Base-by-base conservation (phyloP, 495 filamentous ascomycete genomes). In the Lichenothelia convexa region DNA sequence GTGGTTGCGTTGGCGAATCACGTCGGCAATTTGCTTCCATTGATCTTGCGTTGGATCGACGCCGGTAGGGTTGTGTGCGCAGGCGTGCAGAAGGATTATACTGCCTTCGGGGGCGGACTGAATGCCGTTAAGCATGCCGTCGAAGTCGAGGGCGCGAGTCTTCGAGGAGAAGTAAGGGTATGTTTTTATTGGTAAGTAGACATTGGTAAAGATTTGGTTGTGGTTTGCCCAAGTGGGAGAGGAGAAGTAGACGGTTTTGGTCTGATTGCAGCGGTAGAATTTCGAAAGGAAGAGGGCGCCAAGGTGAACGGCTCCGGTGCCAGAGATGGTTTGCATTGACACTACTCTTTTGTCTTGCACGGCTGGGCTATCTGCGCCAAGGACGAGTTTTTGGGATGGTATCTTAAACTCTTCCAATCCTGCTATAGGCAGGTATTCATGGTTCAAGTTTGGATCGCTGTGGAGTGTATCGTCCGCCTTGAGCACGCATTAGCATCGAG, bases 141-240 rank as follows among this genome's bases (percentile, higher is more conserved):
- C 68, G 56, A 95, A 83, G 54, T 94, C 85, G 36, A 99, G 75
- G 18, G 83, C 85, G 51, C 78, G 85, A 36, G 87, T 94, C 49
- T 77, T 42, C 46, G 75, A 62, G 45, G 71, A 70, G 65, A 93
- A 99, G 67, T 99, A 99, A 9, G 89, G 91, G 64, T 99, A 99
- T 42, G 66, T 66, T 35, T 75, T 73, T 46, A 81, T 71, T 8
- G 72, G 64, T 19, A 95, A 62, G 50, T 67, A 60, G 54, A 94
- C 85, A 56, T 99, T 99, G 51, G 65, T 68, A 66, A 99, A 93
- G 63, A 99, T 93, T 56, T 99, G 89, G 65, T 86, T 71, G 71
- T 99, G 89, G 60, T 99, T 99, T 39, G 78, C 81, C 89, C 89
- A 99, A 32, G 89, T 99, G 37, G 89, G 89, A 48, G 75, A 76